Evolutionary conservation across 2,329 filamentous ascomycete genomes (phyloP), one percentile per base, ranked within the genome.

Genomic region (Claviceps purpurea): DNA sequence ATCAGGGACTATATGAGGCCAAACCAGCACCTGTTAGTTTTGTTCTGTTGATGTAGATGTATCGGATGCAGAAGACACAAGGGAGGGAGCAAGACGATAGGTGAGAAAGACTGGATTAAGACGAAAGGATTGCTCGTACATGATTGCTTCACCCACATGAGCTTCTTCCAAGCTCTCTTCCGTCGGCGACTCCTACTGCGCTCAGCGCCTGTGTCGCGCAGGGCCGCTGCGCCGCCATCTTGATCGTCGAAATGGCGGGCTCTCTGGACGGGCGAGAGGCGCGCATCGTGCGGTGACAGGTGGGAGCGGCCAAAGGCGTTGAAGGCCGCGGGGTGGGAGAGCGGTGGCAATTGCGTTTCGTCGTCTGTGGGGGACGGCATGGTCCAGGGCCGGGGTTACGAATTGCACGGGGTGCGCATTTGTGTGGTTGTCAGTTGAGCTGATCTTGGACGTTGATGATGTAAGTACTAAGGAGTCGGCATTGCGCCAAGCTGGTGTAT

Each of bases 121-220:
- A 45, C 24, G 5, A 24, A 26, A 44, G 14, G 14, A 18, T 30
- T 34, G 16, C 40, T 37, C 82, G 57, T 72, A 90, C 87, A 95
- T 38, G 87, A 87, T 66, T 97, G 93, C 70, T 95, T 95, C 63
- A 98, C 90, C 93, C 93, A 98, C 52, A 98, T 78, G 58, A 98
- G 71, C 73, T 97, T 97, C 76, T 94, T 95, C 87, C 91, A 97
- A 11, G 80, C 80, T 49, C 81, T 79, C 62, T 84, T 87, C 57
- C 84, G 76, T 60, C 81, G 75, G 47, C 85, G 76, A 58, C 83
- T 87, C 48, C 80, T 73, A 58, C 81, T 85, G 18, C 81, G 75
- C 43, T 77, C 77, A 52, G 77, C 70, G 46, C 74, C 73, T 69
- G 62, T 52, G 49, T 72, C 72, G 58, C 72, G 74, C 59, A 66